phyloP scores from a whole-genome alignment of 2,329 filamentous ascomycete genomes.

The Clonostachys byssicola region DNA sequence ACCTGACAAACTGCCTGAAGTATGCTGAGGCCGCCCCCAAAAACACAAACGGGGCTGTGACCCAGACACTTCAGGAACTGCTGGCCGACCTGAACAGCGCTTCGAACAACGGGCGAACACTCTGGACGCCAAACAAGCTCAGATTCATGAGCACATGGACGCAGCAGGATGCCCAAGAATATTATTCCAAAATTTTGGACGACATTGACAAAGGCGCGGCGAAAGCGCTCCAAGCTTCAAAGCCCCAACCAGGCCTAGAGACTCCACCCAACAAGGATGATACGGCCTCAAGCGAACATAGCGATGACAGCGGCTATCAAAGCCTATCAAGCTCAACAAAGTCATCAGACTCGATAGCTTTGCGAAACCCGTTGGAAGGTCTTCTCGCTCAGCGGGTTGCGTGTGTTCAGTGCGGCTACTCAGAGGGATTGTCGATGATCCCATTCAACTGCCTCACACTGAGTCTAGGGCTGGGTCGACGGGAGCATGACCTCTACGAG shows the following conservation, averaged over 20 bases:
- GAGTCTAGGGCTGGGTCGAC: slow-evolving; percentile 62
- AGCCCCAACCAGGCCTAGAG: slow-evolving; percentile 31
- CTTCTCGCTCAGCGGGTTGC: slow-evolving; percentile 83
- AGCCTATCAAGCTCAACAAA: slow-evolving; percentile 34
- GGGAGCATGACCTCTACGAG: slow-evolving; percentile 68
- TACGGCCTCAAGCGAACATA: slow-evolving; percentile 39
- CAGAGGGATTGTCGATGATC: slow-evolving; percentile 83
- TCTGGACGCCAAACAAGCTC: slow-evolving; percentile 78
- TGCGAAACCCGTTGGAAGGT: slow-evolving; percentile 80
- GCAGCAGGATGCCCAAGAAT: slow-evolving; percentile 97
- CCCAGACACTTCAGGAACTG: slow-evolving; percentile 55
- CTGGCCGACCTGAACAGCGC: slow-evolving; percentile 67
- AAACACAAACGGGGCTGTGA: slow-evolving; percentile 24
- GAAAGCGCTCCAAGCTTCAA: slow-evolving; percentile 30
- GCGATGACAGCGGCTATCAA: slow-evolving; percentile 54
- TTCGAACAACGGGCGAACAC: slow-evolving; percentile 66
- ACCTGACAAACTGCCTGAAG: slow-evolving; percentile 47
- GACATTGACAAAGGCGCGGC: slow-evolving; percentile 76
- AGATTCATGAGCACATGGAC: slow-evolving; percentile 95
- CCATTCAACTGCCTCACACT: slow-evolving; percentile 93
- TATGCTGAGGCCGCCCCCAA: slow-evolving; percentile 15
- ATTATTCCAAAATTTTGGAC: slow-evolving; percentile 85
- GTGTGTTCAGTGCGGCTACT: slow-evolving; percentile 80
- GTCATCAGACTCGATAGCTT: slow-evolving; percentile 25
- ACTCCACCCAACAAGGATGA: slow-evolving; percentile 32